Evolutionary conservation across 2,329 filamentous ascomycete genomes (phyloP), one percentile per base, ranked within the genome.

Genomic region (Trichoderma arundinaceum): DNA sequence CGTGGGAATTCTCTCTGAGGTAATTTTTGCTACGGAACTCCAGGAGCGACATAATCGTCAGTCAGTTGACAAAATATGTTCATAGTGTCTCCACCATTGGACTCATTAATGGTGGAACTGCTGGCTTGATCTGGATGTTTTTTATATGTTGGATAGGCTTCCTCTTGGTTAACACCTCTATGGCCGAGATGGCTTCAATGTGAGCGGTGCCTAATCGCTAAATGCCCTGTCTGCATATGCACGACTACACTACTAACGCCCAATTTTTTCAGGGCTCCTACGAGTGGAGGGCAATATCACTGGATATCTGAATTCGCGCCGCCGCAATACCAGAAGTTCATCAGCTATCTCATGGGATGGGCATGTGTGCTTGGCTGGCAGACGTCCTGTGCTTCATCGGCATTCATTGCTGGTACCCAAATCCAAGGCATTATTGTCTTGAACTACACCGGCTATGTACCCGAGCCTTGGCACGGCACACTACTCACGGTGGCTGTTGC

Each of bases 221-320:
- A 28, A 28, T 4, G 22, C 22, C 22, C 4, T 28, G 22, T 28
- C 22, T 28, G 4, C 4, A n/a, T 4, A 33, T 7, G 12, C 1
- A n/a, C 22, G 4, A 3, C 4, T 10, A 1, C 2, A 5, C n/a
- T 7, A 1, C 32, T 38, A 4, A 49, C 4, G 3, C 43, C 43
- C 2, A 39, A 2, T 28, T 3, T 58, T 4, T 82, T 80, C 5
- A 84, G 84, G 77, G 83, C 84, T 2, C 85, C 85, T 0, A 87
- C 83, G 0, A 80, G 81, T 7, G 84, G 85, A 22, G 85, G 85
- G 1, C 84, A 87, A 69, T 87, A 86, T 67, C 83, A 86, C 68
- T 86, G 83, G 84, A 83, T 86, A 1, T 84, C 80, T 1, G 83
- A 85, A 58, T 85, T 86, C 66, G 80, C 83, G 0, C 81, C 83